Percentiles rank a stretch among this genome's conserved stretches.
These are phyloP conservation scores for Xylariales sp. DNA, from an alignment of 2,329 filamentous ascomycete genomes.

Conservation along the genomic window DNA sequence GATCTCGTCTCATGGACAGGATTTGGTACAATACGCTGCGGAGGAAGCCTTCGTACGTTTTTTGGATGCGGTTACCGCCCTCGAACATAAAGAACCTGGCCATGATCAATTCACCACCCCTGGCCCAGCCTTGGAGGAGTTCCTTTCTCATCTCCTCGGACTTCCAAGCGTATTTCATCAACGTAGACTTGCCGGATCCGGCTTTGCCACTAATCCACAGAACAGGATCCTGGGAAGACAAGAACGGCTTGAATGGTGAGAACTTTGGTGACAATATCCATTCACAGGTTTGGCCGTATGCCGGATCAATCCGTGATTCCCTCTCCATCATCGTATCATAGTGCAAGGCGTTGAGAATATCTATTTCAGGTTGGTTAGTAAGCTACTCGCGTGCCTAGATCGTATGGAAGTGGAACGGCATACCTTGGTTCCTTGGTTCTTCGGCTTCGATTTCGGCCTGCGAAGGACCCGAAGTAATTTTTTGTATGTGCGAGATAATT, in stretches of 20 bases:
- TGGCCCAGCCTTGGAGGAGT: constrained; percentile 53
- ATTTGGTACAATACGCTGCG: constrained; percentile 53
- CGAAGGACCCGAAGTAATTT: constrained; percentile 43
- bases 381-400: not conserved
- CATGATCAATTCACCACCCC: constrained; percentile 44
- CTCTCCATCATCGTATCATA: constrained; percentile 49
- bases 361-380: constrained; percentile 33
- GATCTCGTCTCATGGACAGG: constrained; percentile 45
- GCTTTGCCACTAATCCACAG: constrained; percentile 59
- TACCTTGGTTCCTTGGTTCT: constrained; percentile 50
- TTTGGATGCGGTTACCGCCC: constrained; percentile 53
- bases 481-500: constrained; percentile 44
- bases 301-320: constrained; percentile 52
- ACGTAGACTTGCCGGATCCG: constrained; percentile 59
- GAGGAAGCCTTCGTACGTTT: constrained; percentile 55
- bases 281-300: constrained; percentile 56
- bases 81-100: constrained; percentile 57
- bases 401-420: not conserved
- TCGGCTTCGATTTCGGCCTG: constrained; percentile 45
- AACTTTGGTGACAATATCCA: constrained; percentile 55
- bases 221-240: constrained; percentile 42
- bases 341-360: constrained; percentile 49
- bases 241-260: constrained; percentile 42
- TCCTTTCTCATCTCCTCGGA: constrained; percentile 43
- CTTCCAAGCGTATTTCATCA: constrained; percentile 57